Evolutionary conservation across 257 asterid species (phyloP).

Genomic region (Solanum acaule): DNA sequence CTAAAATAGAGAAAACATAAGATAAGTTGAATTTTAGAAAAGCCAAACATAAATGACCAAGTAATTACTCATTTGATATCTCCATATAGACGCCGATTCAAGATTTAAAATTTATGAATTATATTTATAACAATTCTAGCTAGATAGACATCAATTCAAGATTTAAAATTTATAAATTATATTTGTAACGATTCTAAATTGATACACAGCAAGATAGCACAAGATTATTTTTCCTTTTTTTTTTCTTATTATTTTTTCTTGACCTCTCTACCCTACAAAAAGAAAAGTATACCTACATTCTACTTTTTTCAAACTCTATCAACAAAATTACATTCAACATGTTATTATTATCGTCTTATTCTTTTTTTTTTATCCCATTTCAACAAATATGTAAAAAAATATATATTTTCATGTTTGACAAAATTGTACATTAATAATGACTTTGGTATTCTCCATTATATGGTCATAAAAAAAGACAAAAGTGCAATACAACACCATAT

Average conservation of each 20-base stretch:
- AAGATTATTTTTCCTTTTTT: too few relatives aligned
- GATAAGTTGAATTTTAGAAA: too few relatives aligned
- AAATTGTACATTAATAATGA: neutral
- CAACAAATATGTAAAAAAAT: neutral
- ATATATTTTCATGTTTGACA: neutral
- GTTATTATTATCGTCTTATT: neutral
- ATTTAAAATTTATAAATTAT: neutral
- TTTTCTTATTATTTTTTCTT: too few relatives aligned
- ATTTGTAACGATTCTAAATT: neutral
- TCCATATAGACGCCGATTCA: too few relatives aligned
- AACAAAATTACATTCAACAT: neutral
- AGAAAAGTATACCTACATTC: neutral
- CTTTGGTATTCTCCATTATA: neutral
- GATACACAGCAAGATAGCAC: too few relatives aligned
- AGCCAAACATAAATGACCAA: too few relatives aligned
- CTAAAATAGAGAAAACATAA: too few relatives aligned
- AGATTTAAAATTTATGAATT: too few relatives aligned
- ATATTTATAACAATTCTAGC: too few relatives aligned
- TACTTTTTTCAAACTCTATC: neutral
- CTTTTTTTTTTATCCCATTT: neutral
- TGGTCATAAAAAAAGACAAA: neutral
- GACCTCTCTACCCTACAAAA: neutral
- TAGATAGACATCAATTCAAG: too few relatives aligned
- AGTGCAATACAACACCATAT: neutral
- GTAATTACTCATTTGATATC: too few relatives aligned